These are phyloP conservation scores for Colletotrichum gloeosporioides DNA, from an alignment of 2,329 filamentous ascomycete species.

Conservation along the genomic window DNA sequence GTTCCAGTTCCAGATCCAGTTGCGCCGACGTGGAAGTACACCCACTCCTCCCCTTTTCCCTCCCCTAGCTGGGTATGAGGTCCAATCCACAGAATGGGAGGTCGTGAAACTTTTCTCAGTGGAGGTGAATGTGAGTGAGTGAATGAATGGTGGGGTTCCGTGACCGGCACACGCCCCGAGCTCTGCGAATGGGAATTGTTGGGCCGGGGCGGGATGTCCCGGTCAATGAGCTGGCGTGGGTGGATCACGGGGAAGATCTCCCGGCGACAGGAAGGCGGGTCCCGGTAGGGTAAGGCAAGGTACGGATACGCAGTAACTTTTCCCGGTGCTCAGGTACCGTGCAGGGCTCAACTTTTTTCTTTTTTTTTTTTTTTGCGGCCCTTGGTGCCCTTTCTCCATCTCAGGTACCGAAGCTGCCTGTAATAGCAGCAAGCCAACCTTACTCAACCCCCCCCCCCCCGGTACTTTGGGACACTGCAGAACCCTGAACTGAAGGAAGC, in stretches of 20 bases:
- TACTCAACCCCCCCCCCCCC: background rate
- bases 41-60: background rate
- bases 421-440: background rate
- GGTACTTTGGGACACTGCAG: background rate
- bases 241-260: conserved; percentile 20
- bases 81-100: background rate
- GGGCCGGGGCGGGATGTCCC: background rate
- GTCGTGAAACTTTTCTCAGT: background rate
- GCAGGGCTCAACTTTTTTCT: background rate
- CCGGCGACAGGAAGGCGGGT: conserved; percentile 2
- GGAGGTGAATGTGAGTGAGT: background rate
- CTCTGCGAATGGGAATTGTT: conserved; percentile 3
- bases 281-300: background rate
- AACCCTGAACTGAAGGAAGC: background rate
- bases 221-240: conserved; percentile 6
- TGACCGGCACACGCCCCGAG: background rate
- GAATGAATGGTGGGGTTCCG: background rate
- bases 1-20: background rate
- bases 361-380: background rate
- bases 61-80: background rate
- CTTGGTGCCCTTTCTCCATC: background rate
- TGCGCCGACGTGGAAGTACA: background rate
- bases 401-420: background rate
- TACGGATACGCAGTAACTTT: background rate
- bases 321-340: background rate